These are phyloP conservation scores for Macadamia integrifolia DNA, from an alignment of 164 flowering plant species.

Conservation along the genomic window DNA sequence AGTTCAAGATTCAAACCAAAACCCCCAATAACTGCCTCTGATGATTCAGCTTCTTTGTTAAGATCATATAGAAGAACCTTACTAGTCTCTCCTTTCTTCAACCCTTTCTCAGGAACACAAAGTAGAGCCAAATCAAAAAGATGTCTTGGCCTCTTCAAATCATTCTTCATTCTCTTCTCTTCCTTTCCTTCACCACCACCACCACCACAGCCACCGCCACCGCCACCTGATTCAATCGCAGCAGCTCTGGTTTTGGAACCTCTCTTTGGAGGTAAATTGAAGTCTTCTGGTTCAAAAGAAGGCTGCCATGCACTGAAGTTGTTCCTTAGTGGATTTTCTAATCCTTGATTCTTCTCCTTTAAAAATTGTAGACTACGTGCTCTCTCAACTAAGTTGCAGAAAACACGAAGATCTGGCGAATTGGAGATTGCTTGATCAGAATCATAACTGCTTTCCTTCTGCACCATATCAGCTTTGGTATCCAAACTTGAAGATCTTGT, in stretches of 20 bases:
- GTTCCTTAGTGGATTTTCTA: background rate
- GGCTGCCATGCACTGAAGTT: slow-evolving; percentile 2
- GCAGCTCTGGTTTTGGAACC: background rate
- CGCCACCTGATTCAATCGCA: too few relatives aligned
- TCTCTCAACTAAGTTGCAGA: slow-evolving; percentile 2
- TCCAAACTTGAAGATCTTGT: background rate
- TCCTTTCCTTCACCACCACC: background rate
- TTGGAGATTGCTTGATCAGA: background rate
- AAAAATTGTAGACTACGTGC: background rate
- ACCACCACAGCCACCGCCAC: too few relatives aligned
- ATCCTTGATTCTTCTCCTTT: background rate
- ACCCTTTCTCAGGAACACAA: background rate
- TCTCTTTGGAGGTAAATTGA: background rate
- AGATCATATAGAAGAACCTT: background rate
- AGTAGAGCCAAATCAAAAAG: background rate
- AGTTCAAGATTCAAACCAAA: too few relatives aligned
- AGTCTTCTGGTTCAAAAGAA: slow-evolving; percentile 2
- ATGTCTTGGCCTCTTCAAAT: background rate
- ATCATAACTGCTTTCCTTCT: background rate
- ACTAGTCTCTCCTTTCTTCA: background rate
- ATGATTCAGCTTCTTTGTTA: slow-evolving; percentile 4
- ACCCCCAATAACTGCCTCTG: background rate
- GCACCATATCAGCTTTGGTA: background rate
- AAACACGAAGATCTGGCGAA: background rate
- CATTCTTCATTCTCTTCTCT: slow-evolving; percentile 1